Conservation (phyloP, 331 rosid genomes). For the Rhamnella rubrinervis region DNA sequence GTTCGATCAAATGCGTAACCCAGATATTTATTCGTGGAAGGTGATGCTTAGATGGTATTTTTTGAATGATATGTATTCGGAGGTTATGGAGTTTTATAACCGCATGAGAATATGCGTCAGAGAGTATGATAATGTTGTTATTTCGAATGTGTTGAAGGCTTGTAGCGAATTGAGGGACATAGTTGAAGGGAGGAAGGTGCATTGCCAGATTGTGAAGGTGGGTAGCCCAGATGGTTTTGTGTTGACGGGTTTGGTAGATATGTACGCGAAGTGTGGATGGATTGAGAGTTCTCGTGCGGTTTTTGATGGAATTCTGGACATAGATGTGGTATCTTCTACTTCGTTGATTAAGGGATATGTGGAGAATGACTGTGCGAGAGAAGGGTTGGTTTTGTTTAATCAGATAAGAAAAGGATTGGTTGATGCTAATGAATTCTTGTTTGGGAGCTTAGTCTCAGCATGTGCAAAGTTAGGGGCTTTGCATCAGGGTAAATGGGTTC, state of each 20-base stretch:
- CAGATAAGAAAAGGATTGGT: constrained; percentile 66
- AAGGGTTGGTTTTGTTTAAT: constrained; percentile 59
- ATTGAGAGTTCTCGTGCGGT: constrained; percentile 33
- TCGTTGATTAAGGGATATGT: constrained; percentile 83
- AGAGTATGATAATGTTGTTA: constrained; percentile 45
- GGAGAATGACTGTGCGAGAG: constrained; percentile 60
- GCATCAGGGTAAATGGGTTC: constrained; percentile 86
- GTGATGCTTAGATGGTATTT: constrained; percentile 79
- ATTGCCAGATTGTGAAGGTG: constrained; percentile 57
- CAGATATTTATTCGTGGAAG: constrained; percentile 58
- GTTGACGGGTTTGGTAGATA: constrained; percentile 54
- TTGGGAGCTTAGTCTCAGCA: constrained; percentile 58
- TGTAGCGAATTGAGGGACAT: constrained; percentile 52
- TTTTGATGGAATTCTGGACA: constrained; percentile 52
- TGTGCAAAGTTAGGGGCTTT: constrained; percentile 54
- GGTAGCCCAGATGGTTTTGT: constrained; percentile 51
- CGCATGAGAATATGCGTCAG: constrained; percentile 29
- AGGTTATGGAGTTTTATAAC: constrained; percentile 44
- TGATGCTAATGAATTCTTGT: constrained; percentile 52
- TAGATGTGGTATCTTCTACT: constrained; percentile 72
- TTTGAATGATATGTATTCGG: constrained; percentile 47
- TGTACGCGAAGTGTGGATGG: constrained; percentile 56
- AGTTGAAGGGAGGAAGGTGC: constrained; percentile 43
- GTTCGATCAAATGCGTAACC: constrained; percentile 55
- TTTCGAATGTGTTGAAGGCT: constrained; percentile 62